Evolutionary conservation across 371 early-diverging fungal species (phyloP), one percentile per base, ranked within the genome.

Genomic region (Actinomortierella ambigua): DNA sequence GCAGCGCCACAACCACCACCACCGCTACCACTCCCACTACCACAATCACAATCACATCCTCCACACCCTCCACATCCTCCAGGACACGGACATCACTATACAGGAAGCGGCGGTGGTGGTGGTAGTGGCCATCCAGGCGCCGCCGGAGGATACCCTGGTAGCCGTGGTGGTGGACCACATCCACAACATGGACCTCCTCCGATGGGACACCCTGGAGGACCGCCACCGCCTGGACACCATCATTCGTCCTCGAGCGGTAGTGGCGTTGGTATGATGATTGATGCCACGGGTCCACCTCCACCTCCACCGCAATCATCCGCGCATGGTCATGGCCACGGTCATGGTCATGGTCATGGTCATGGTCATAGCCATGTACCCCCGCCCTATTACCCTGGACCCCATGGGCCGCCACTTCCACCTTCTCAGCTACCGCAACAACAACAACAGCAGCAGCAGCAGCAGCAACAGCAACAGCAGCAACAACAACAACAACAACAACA

Each of bases 221-320:
- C 34, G 7, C 26, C 26, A 34, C 34, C 34, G 7, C 26, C 26
- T 15, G 26, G 26, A 48, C 49, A 20, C 2, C 23, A 48, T 23
- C 49, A 48, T 48, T 26, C 49, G 26, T 23, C 26, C 26, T 51
- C 23, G 28, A 51, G 51, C 51, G 15, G 28, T 34, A 23, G 28
- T 23, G 24, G 40, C 24, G 50, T 7, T 29, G 26, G 43, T 51
- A 61, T 26, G 59, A 77, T 62, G 62, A 75, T 46, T 64, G 78
- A 3, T 81, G 78, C 40, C 65, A 77, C 11, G 63, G 50, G 63
- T 78, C 79, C 63, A 65, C 79, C 39, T 68, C 79, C 54, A 65
- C 67, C 42, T 75, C 69, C 56, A 79, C 79, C 58, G 81, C 79
- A 53, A 76, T 73, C 55, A 62, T 57, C 29, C 67, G 75, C 59